Evolutionary conservation across 2,329 filamentous ascomycete species (phyloP).

Genomic region (Ascochyta clinopodiicola): DNA sequence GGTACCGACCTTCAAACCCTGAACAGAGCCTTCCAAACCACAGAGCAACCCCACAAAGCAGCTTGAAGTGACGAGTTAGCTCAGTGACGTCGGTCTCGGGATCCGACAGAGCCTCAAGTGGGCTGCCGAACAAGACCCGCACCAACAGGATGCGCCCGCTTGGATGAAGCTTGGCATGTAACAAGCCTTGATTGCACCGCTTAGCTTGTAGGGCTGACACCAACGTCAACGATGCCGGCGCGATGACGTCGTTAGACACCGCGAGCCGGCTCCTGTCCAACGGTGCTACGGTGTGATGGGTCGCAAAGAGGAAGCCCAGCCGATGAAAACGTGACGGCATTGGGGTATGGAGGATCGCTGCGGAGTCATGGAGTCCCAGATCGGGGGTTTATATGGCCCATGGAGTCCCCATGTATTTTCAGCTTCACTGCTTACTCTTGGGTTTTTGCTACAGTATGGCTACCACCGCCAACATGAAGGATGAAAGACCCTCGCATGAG

Average conservation of each 20-base stretch:
- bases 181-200: conserved; percentile 11
- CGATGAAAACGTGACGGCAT: conserved; percentile 15
- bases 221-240: not conserved
- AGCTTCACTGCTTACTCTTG: not conserved
- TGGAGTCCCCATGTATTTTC: conserved; percentile 9
- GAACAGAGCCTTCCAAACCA: not conserved
- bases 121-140: not conserved
- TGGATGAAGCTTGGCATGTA: conserved; percentile 2
- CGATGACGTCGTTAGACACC: conserved; percentile 4
- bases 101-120: conserved; percentile 12
- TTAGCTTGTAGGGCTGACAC: conserved; percentile 10
- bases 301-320: not conserved
- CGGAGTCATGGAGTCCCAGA: conserved; percentile 9
- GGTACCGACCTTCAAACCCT: not conserved
- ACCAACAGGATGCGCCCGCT: conserved; percentile 13
- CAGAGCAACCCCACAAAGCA: not conserved
- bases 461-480: conserved; percentile 4
- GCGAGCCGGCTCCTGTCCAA: not conserved
- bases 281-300: conserved; percentile 1
- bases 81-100: conserved; percentile 9
- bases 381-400: conserved; percentile 12
- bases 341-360: conserved; percentile 6
- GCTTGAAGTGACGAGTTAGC: conserved; percentile 2
- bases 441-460: not conserved
- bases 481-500: conserved; percentile 22